Base-by-base conservation (phyloP, 306 rosid species). In the Rosa rugosa region DNA sequence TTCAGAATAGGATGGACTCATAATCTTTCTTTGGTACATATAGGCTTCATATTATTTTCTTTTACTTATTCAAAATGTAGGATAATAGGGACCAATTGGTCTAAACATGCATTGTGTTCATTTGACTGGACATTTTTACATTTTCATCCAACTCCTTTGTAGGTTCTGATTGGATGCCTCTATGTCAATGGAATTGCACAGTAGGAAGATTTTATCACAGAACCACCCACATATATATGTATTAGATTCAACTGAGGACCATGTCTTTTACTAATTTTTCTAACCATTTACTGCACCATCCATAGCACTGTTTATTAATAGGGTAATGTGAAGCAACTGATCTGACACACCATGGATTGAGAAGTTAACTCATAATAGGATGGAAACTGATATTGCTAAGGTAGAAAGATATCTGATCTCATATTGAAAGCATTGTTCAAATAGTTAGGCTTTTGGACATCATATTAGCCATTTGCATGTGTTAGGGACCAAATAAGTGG, bases 161-260 rank as follows among this genome's bases (percentile, higher is more conserved):
- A 92, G 98, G 87, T 95, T 83, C 50, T 27, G 73, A 74, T 68
- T 73, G 98, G 98, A 73, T 77, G 46, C 51, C 98, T 95, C 81
- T 86, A 86, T 76, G 78, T 92, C 80, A 95, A 95, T 80, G 98
- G 98, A 64, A 74, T 85, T 77, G 81, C 90, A 6, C 85, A 75
- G 86, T 64, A 75, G 79, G 98, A 95, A 86, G 89, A 89, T 81
- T 92, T 86, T 66, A 79, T 95, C 20, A 88, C 84, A 53, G 90
- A 77, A 72, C 76, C 57, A 59, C 96, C 93, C 44, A 64, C 88
- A 27, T 27, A 95, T 75, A 27, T 27, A 95, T 75, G 80, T 76
- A 69, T 78, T 78, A 2, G 34, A 75, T 46, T 71, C 86, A 83
- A 87, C 89, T 18, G 97, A 92, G 84, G 27, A 27, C 27, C 76